Conservation (phyloP, 116 monocot species). For the Phalaenopsis hybrid region DNA sequence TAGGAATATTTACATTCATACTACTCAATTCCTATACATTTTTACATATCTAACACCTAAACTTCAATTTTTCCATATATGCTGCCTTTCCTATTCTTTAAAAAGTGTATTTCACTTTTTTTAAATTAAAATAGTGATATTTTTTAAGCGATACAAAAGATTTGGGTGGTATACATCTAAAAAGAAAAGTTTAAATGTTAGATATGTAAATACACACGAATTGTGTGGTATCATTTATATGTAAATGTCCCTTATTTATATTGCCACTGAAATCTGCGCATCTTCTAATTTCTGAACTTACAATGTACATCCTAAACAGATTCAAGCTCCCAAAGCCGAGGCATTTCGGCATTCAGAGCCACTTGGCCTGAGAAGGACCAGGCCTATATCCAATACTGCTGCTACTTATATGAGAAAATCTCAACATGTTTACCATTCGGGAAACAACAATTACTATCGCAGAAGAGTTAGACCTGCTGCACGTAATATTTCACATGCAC, state of each 20-base stretch:
- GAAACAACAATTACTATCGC: conserved; percentile 23
- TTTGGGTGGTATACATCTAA: too few relatives aligned
- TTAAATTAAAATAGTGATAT: too few relatives aligned
- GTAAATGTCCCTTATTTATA: background rate
- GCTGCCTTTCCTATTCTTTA: too few relatives aligned
- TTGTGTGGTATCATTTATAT: too few relatives aligned
- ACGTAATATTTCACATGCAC: conserved; percentile 17
- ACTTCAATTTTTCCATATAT: too few relatives aligned
- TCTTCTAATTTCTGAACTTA: background rate
- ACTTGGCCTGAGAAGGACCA: conserved; percentile 49
- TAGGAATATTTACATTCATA: too few relatives aligned
- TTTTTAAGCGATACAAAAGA: too few relatives aligned
- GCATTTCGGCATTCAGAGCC: conserved; percentile 72
- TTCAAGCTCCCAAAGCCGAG: conserved; percentile 82
- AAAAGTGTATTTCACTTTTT: too few relatives aligned
- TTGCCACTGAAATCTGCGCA: background rate
- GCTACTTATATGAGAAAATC: conserved; percentile 22
- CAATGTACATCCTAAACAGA: conserved; percentile 26
- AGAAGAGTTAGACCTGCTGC: conserved; percentile 37
- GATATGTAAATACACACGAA: too few relatives aligned
- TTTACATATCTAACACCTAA: too few relatives aligned
- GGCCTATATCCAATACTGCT: conserved; percentile 32
- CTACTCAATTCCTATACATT: too few relatives aligned
- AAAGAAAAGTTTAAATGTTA: too few relatives aligned
- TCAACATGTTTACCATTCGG: conserved; percentile 16